A percentile compares a stretch with the other conserved stretches of the same genome.
These are phyloP conservation scores for Moesziomyces antarcticus DNA, from an alignment of 1,284 basidiomycete species.

Conservation along the genomic window DNA sequence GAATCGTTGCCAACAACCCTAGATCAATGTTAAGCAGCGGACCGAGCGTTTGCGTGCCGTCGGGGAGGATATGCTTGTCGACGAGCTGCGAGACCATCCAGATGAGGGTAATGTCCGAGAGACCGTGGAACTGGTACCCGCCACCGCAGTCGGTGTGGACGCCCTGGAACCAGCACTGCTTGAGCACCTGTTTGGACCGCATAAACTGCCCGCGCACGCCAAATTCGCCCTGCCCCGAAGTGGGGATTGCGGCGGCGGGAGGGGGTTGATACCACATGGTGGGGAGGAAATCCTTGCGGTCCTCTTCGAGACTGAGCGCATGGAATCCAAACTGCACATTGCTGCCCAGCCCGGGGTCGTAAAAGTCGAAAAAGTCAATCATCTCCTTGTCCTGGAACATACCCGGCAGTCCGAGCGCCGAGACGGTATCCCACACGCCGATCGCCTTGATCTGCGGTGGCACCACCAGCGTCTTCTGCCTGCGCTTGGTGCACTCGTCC, in stretches of 20 bases:
- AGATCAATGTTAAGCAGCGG: conserved; percentile 52
- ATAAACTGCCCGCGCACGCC: conserved; percentile 14
- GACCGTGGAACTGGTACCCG: conserved; percentile 57
- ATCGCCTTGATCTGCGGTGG: conserved; percentile 53
- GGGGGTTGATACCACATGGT: conserved; percentile 58
- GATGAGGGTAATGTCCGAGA: conserved; percentile 58
- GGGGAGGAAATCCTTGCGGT: conserved; percentile 59
- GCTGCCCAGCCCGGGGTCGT: conserved; percentile 59
- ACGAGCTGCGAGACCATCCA: conserved; percentile 63
- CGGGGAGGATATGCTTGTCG: conserved; percentile 35
- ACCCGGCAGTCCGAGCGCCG: conserved; percentile 48
- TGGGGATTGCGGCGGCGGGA: not conserved
- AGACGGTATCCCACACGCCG: conserved; percentile 56
- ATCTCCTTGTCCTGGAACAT: conserved; percentile 41
- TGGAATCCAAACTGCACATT: conserved; percentile 63
- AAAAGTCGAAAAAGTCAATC: conserved; percentile 56
- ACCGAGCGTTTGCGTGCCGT: conserved; percentile 21
- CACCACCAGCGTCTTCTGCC: conserved; percentile 10
- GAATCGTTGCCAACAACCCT: conserved; percentile 16
- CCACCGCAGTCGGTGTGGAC: conserved; percentile 63
- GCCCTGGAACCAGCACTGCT: conserved; percentile 65
- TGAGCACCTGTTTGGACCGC: conserved; percentile 51
- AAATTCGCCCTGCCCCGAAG: not conserved
- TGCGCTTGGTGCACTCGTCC: conserved; percentile 6
- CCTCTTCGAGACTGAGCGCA: conserved; percentile 60